phyloP scores from a whole-genome alignment of 331 rosid species.

The Malus hybrid region DNA sequence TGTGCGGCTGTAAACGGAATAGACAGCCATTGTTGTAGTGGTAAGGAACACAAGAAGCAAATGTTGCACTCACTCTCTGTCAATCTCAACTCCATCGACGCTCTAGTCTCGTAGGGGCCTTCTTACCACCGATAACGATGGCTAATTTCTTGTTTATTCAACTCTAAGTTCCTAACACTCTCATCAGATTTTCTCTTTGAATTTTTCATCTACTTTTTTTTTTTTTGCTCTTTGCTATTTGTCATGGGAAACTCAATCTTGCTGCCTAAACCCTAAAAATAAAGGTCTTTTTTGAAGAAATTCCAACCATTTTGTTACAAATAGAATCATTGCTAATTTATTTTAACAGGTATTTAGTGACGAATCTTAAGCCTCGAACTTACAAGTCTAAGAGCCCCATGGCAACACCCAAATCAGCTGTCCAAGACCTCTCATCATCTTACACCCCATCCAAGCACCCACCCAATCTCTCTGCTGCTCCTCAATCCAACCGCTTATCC shows the following conservation, averaged over 20 bases:
- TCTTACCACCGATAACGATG: not conserved
- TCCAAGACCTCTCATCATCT: conserved; percentile 15
- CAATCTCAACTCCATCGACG: not conserved
- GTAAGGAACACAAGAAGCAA: no score
- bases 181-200: not conserved
- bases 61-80: not conserved
- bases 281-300: not conserved
- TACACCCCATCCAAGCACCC: not conserved
- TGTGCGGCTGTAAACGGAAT: no score
- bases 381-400: not conserved
- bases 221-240: not conserved
- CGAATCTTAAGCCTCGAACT: no score
- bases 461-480: conserved; percentile 8
- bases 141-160: not conserved
- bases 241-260: not conserved
- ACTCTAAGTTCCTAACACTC: not conserved
- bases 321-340: not conserved
- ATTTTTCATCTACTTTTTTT: not conserved
- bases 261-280: not conserved
- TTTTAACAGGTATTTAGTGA: no score
- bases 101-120: not conserved
- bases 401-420: conserved; percentile 1
- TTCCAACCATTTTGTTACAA: not conserved
- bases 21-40: no score
- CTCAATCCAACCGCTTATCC: conserved; percentile 19